A percentile compares a stretch with the other conserved stretches of the same genome.
Evolutionary conservation across 2,329 filamentous ascomycete species (phyloP).

Genomic region (Curvularia sp.): DNA sequence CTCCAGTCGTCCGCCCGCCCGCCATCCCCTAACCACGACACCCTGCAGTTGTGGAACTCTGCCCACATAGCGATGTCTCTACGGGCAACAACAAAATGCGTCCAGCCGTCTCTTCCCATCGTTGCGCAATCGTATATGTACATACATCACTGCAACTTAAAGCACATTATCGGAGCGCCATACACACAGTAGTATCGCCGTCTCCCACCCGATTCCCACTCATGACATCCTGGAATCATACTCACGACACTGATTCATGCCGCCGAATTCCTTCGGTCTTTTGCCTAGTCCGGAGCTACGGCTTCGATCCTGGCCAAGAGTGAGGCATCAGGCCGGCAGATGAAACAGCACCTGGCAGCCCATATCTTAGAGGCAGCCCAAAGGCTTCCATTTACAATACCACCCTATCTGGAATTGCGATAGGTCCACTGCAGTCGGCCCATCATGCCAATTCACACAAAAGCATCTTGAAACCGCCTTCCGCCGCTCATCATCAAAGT

Average conservation of each 20-base stretch:
- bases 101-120: not conserved
- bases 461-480: not conserved
- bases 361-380: not conserved
- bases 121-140: not conserved
- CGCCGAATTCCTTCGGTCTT: not conserved
- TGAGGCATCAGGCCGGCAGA: not conserved
- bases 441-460: not conserved
- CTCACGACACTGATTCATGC: not conserved
- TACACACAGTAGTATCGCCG: not conserved
- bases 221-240: not conserved
- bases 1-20: not conserved
- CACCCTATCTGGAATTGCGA: not conserved
- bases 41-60: not conserved
- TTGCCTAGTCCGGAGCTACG: not conserved
- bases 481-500: not conserved
- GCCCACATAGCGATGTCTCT: not conserved
- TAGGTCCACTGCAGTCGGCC: not conserved
- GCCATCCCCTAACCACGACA: not conserved
- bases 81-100: not conserved
- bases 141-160: not conserved
- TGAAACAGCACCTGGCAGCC: not conserved
- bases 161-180: not conserved
- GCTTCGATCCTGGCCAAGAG: not conserved
- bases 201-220: not conserved
- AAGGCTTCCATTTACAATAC: no score